Base-by-base conservation (phyloP, 192 early-diverging fungal genomes). In the Gryganskiella cystojenkinii region DNA sequence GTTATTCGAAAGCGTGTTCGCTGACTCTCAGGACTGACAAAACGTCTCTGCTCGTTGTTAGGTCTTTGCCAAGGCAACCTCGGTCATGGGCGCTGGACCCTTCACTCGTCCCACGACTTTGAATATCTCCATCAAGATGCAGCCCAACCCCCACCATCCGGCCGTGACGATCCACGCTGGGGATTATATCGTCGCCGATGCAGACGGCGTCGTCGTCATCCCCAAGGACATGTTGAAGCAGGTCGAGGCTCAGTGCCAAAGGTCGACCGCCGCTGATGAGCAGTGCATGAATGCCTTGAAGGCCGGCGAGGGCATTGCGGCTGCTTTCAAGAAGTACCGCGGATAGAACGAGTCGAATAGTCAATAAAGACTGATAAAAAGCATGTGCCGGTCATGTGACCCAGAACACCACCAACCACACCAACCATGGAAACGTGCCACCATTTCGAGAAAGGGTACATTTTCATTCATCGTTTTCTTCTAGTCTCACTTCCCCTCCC, bases 151-250 rank as follows among this genome's bases (percentile, higher is more conserved):
- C 31, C 33, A 73, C 66, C 71, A 79, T 24, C 70, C 71, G 1
- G 76, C 84, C 19, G 74, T 84, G 22, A 73, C 69, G 4, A 79
- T 89, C 27, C 67, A 85, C 49, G 76, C 88, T 6, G 83, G 83
- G 17, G 88, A 89, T 46, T 81, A 87, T 45, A 82, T 89, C 45
- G 70, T 87, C 15, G 88, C 80, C 0, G 88, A 89, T 70, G 44
- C 85, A 19, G 82, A 89, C 63, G 88, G 88, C 0, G 81, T 87
- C 9, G 81, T 89, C 14, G 85, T 85, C 66, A 74, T 89, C 9
- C 88, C 88, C 14, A 54, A 53, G 54, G 54, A 84, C 20, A 37
- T 79, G 34, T 43, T 87, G 17, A 68, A 76, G 9, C 43, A 81
- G 28, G 88, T 89, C 1, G 64, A 86, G 45, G 67, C 61, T 2